Evolutionary conservation across 2,329 filamentous ascomycete species (phyloP).

Genomic region (Alternaria sp.): DNA sequence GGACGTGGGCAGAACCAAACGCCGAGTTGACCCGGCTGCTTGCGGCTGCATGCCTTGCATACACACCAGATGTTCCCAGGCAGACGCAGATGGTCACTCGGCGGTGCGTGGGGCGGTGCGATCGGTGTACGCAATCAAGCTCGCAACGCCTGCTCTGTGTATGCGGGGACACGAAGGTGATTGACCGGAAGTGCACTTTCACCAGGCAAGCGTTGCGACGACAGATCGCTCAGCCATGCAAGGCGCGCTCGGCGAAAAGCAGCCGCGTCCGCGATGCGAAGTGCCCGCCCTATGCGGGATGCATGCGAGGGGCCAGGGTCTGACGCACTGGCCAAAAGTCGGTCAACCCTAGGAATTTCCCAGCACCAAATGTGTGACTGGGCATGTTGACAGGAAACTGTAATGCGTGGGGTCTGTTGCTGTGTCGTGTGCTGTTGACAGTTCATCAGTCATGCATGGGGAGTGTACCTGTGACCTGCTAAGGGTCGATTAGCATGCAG

Average conservation of each 20-base stretch:
- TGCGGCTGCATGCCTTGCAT: constrained; percentile 7
- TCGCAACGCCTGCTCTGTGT: constrained; percentile 12
- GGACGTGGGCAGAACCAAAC: constrained; percentile 1
- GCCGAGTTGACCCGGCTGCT: constrained; percentile 9
- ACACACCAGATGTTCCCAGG: constrained; percentile 4
- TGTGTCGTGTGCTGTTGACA: constrained; percentile 1
- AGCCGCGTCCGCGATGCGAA: constrained; percentile 9
- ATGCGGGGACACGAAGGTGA: constrained; percentile 7
- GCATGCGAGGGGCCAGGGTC: constrained; percentile 12
- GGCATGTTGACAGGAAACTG: neutral
- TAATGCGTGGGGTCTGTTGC: neutral
- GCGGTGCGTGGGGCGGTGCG: constrained; percentile 4
- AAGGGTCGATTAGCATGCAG: constrained; percentile 23
- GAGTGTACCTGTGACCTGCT: constrained; percentile 14
- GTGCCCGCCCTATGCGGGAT: constrained; percentile 5
- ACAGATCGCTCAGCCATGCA: constrained; percentile 16
- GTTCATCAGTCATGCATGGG: neutral
- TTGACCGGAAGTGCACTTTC: constrained; percentile 21
- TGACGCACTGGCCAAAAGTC: constrained; percentile 26
- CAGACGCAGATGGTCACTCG: constrained; percentile 14
- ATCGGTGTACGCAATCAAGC: constrained; percentile 1
- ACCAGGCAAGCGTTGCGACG: constrained; percentile 22
- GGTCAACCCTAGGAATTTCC: constrained; percentile 18
- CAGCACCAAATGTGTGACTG: constrained; percentile 5
- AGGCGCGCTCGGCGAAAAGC: constrained; percentile 3